Percentiles rank a stretch among this genome's conserved stretches.
Conservation (phyloP, 768 basidiomycete genomes). For the Lactarius deliciosus region DNA sequence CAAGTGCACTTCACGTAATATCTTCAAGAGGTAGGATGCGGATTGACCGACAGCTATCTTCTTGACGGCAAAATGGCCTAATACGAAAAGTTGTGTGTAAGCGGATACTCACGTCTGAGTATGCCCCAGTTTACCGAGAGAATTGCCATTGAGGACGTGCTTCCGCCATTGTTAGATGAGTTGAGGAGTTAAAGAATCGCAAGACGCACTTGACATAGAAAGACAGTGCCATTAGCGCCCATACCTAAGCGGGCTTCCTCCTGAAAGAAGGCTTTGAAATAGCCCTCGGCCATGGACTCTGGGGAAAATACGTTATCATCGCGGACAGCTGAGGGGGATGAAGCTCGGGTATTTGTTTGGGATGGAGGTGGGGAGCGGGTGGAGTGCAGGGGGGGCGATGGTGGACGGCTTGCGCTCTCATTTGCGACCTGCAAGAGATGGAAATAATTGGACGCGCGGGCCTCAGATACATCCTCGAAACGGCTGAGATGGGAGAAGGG, state of each 20-base stretch:
- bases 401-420: conserved; percentile 55
- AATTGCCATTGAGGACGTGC: conserved; percentile 87
- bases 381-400: conserved; percentile 43
- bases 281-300: conserved; percentile 85
- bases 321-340: conserved; percentile 4
- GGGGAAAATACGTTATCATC: conserved; percentile 49
- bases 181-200: neutral
- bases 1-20: conserved; percentile 82
- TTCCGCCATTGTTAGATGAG: conserved; percentile 33
- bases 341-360: conserved; percentile 34
- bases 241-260: conserved; percentile 89
- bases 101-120: conserved; percentile 11
- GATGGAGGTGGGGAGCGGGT: conserved; percentile 30
- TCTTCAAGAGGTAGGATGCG: conserved; percentile 78
- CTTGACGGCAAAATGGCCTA: conserved; percentile 90
- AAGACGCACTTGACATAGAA: conserved; percentile 72
- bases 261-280: conserved; percentile 90
- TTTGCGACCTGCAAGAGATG: conserved; percentile 73
- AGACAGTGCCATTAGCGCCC: conserved; percentile 94
- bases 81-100: conserved; percentile 15
- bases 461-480: conserved; percentile 34
- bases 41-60: conserved; percentile 95
- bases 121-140: conserved; percentile 55
- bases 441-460: conserved; percentile 75
- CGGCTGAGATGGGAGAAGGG: conserved; percentile 15